Evolutionary conservation across 1,284 basidiomycete genomes (phyloP).

Genomic region (Gomphus bonarii): DNA sequence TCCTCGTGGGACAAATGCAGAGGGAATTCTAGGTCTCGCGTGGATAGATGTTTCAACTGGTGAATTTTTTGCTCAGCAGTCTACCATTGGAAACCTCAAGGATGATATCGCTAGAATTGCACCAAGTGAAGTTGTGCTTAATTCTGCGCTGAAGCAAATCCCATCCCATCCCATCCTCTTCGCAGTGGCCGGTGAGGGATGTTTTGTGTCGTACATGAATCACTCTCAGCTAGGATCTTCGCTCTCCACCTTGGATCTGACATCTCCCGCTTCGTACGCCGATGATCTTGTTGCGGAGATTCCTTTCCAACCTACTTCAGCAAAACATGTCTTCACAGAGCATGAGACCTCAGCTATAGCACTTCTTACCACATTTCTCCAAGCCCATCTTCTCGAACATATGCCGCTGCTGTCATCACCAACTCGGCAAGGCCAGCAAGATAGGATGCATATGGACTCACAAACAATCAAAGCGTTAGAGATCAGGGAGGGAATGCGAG

Average conservation of each 20-base stretch:
- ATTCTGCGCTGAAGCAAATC: slow-evolving; percentile 30
- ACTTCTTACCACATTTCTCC: slow-evolving; percentile 63
- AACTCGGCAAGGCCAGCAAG: slow-evolving; percentile 42
- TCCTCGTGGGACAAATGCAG: background rate
- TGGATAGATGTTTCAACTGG: slow-evolving; percentile 97
- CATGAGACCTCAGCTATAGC: slow-evolving; percentile 51
- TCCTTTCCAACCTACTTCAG: slow-evolving; percentile 1
- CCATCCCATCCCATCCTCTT: slow-evolving; percentile 34
- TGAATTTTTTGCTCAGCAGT: slow-evolving; percentile 75
- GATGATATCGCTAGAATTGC: slow-evolving; percentile 80
- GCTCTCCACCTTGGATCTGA: slow-evolving; percentile 6
- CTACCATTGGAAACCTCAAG: slow-evolving; percentile 45
- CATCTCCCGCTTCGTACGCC: slow-evolving; percentile 7
- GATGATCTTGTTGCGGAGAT: slow-evolving; percentile 14
- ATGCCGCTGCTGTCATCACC: slow-evolving; percentile 63
- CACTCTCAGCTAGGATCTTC: background rate
- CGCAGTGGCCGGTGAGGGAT: slow-evolving; percentile 40
- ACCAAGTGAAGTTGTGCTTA: slow-evolving; percentile 77
- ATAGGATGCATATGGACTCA: slow-evolving; percentile 82
- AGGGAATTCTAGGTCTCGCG: slow-evolving; percentile 49
- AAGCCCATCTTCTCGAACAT: slow-evolving; percentile 64
- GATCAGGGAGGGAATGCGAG: slow-evolving; percentile 68
- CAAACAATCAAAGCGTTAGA: slow-evolving; percentile 87
- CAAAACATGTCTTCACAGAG: slow-evolving; percentile 18
- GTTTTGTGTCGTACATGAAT: slow-evolving; percentile 37